Conservation (phyloP, 805 yeast species). For the Candida anglica region DNA sequence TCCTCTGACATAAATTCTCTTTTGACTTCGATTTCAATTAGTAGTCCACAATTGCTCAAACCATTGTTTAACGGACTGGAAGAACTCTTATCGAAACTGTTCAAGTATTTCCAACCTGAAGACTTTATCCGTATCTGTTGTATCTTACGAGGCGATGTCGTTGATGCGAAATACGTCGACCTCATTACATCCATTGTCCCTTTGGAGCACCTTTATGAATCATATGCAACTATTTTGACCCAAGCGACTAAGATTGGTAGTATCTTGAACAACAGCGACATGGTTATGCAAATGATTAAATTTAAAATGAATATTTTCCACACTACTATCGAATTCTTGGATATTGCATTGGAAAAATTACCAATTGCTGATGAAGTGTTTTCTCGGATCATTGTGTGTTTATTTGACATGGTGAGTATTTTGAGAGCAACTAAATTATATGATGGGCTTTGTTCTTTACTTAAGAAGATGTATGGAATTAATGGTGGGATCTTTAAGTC, state of each 20-base stretch:
- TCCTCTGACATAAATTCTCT: constrained; percentile 17
- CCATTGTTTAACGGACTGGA: constrained; percentile 29
- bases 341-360: constrained; percentile 20
- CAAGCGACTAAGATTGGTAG: constrained; percentile 27
- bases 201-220: constrained; percentile 24
- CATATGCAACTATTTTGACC: constrained; percentile 23
- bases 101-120: constrained; percentile 22
- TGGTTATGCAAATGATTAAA: constrained; percentile 35
- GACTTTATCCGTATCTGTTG: constrained; percentile 33
- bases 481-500: constrained; percentile 13
- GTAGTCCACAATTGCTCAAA: constrained; percentile 24
- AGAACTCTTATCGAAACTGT: constrained; percentile 18
- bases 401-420: constrained; percentile 29
- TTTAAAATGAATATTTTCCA: constrained; percentile 24
- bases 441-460: constrained; percentile 17
- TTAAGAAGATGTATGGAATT: constrained; percentile 23
- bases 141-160: constrained; percentile 17
- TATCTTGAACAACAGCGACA: constrained; percentile 24
- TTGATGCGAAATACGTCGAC: constrained; percentile 17
- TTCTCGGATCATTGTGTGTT: constrained; percentile 16
- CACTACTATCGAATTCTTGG: constrained; percentile 24
- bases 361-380: constrained; percentile 33
- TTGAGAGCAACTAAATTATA: constrained; percentile 27
- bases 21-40: constrained; percentile 23
- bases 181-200: constrained; percentile 18